Conservation (phyloP, 2,329 filamentous ascomycete species). For the Diaporthe aspalathi region DNA sequence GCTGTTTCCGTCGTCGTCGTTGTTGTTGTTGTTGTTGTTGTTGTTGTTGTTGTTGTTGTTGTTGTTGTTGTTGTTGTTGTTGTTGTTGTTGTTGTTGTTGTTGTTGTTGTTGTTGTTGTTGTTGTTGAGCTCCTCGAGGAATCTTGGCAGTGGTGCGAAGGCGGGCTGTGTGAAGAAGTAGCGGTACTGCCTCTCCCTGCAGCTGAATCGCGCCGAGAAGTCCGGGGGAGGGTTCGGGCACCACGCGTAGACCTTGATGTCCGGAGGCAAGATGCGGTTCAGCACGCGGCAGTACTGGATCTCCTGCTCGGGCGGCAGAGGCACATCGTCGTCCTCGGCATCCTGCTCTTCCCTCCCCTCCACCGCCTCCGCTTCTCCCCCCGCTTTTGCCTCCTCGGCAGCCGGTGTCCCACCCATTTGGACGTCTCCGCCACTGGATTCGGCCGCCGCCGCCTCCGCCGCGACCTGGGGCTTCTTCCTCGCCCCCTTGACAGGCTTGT, state of each 20-base stretch:
- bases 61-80: constrained; percentile 30
- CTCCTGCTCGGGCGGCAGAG: constrained; percentile 79
- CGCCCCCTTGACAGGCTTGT: constrained; percentile 66
- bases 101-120: constrained; percentile 40
- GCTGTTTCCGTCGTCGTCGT: not conserved
- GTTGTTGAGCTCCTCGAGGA: constrained; percentile 52
- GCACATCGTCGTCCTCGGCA: constrained; percentile 58
- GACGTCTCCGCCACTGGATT: constrained; percentile 40
- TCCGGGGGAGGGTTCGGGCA: constrained; percentile 81
- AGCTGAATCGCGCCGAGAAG: constrained; percentile 94
- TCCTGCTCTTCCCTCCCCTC: constrained; percentile 44
- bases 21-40: constrained; percentile 42
- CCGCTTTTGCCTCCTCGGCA: constrained; percentile 11
- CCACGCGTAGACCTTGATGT: constrained; percentile 94
- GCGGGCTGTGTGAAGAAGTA: constrained; percentile 99
- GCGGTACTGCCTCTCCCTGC: constrained; percentile 88
- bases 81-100: constrained; percentile 42
- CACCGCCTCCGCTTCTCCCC: constrained; percentile 41
- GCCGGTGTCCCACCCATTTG: constrained; percentile 13
- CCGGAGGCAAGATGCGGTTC: constrained; percentile 87
- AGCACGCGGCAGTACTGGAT: constrained; percentile 84
- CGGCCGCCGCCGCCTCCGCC: constrained; percentile 39
- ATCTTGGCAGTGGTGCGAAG: constrained; percentile 74
- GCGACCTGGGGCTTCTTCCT: constrained; percentile 41
- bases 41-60: constrained; percentile 40